A percentile compares a stretch with the other conserved stretches of the same genome.
Conservation (phyloP, 1,139 yeast genomes). For the Insectozyma bohioensis region DNA sequence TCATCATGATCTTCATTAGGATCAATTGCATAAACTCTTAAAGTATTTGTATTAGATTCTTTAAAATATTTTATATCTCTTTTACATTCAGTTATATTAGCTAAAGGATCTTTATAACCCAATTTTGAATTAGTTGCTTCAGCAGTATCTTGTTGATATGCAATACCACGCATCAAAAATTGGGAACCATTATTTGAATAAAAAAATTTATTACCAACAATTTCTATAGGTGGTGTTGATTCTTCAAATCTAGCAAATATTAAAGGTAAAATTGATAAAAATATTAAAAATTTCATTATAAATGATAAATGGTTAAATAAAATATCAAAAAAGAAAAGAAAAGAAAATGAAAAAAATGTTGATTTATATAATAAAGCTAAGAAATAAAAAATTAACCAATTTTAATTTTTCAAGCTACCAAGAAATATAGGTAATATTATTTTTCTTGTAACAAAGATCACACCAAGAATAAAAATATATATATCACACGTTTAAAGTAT, state of each 20-base stretch:
- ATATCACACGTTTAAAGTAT: too few relatives aligned
- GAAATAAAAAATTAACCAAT: slow-evolving; percentile 1
- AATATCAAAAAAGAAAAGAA: not conserved
- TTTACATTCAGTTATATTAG: slow-evolving; percentile 67
- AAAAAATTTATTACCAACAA: slow-evolving; percentile 75
- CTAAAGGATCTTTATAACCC: slow-evolving; percentile 67
- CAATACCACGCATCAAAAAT: slow-evolving; percentile 77
- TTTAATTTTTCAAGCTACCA: not conserved
- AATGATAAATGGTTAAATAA: not conserved
- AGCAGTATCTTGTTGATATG: slow-evolving; percentile 70
- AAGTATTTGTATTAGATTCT: slow-evolving; percentile 73
- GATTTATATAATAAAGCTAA: slow-evolving; percentile 1
- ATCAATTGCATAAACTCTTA: slow-evolving; percentile 72
- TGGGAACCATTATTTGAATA: slow-evolving; percentile 77
- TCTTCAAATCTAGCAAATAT: slow-evolving; percentile 12
- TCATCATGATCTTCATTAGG: slow-evolving; percentile 80
- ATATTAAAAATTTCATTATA: slow-evolving; percentile 3
- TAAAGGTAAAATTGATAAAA: slow-evolving; percentile 9
- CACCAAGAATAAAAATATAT: too few relatives aligned
- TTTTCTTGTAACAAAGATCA: too few relatives aligned
- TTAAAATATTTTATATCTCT: slow-evolving; percentile 81
- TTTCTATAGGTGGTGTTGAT: slow-evolving; percentile 46
- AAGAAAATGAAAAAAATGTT: slow-evolving; percentile 1
- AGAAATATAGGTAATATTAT: too few relatives aligned
- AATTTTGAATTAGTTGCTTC: slow-evolving; percentile 38